Evolutionary conservation across 495 filamentous ascomycete species (phyloP).

Genomic region (Hypoxylon crocopeplum): DNA sequence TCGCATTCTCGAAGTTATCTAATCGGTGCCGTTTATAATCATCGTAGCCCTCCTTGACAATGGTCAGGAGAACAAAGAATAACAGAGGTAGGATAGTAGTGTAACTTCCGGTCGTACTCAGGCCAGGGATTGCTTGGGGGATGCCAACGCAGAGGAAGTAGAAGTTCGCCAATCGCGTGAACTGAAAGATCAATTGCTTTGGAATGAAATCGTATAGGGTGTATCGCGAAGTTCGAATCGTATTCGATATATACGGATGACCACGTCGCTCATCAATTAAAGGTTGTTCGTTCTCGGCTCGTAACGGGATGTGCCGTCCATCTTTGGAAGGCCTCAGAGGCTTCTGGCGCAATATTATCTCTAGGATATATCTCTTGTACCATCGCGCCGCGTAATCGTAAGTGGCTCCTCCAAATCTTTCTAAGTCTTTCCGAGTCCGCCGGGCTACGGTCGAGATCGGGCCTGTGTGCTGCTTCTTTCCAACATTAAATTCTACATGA

Average conservation of each 20-base stretch:
- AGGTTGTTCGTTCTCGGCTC: conserved; percentile 55
- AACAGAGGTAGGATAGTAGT: conserved; percentile 85
- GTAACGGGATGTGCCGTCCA: conserved; percentile 71
- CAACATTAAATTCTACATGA: conserved; percentile 22
- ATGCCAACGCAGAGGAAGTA: conserved; percentile 88
- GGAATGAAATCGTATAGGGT: conserved; percentile 88
- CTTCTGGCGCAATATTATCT: conserved; percentile 47
- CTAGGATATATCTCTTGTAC: conserved; percentile 45
- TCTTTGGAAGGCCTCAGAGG: conserved; percentile 49
- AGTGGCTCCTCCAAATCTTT: conserved; percentile 8
- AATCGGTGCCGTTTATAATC: conserved; percentile 83
- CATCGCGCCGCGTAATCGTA: conserved; percentile 33
- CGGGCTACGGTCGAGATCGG: conserved; percentile 12
- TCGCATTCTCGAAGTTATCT: conserved; percentile 86
- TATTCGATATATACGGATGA: conserved; percentile 74
- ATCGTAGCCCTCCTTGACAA: conserved; percentile 90
- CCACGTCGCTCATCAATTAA: conserved; percentile 80
- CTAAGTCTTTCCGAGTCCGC: conserved; percentile 21
- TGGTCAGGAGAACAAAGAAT: conserved; percentile 84
- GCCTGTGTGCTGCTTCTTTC: conserved; percentile 14
- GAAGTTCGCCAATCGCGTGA: conserved; percentile 91
- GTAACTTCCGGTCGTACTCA: conserved; percentile 89
- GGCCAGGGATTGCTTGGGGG: conserved; percentile 83
- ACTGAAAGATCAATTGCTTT: conserved; percentile 86
- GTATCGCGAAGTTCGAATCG: conserved; percentile 83